These are phyloP conservation scores for Yarrowia yakushimensis DNA, from an alignment of 805 yeast species.

Conservation along the genomic window DNA sequence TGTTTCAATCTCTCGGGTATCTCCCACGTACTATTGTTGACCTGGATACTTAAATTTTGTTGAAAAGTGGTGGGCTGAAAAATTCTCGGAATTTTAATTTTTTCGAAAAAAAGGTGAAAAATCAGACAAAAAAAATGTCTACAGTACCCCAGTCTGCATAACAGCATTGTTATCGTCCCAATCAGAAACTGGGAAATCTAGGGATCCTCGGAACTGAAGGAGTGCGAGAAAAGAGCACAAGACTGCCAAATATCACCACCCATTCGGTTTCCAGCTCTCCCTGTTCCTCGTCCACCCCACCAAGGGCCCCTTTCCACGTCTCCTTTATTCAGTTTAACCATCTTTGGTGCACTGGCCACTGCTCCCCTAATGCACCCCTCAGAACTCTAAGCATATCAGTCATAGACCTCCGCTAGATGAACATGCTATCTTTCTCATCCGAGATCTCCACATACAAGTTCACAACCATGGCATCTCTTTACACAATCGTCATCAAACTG, in stretches of 20 bases:
- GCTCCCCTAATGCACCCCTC: constrained; percentile 25
- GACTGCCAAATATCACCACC: background rate
- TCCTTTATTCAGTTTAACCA: background rate
- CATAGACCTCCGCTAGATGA: background rate
- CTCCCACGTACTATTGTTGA: no score
- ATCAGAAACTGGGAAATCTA: background rate
- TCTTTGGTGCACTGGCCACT: constrained; percentile 13
- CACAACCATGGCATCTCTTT: constrained; percentile 31
- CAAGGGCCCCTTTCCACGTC: no score
- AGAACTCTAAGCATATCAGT: constrained; percentile 3
- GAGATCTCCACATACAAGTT: background rate
- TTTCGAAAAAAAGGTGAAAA: no score
- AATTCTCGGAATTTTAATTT: no score
- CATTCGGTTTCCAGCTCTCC: background rate
- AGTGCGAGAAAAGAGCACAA: background rate
- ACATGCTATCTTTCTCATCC: background rate
- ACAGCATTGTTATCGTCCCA: no score
- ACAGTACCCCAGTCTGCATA: no score
- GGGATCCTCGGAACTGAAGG: background rate
- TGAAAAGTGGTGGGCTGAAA: no score
- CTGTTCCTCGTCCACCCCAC: background rate
- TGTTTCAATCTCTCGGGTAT: no score
- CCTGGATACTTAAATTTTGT: no score
- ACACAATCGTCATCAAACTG: constrained; percentile 55
- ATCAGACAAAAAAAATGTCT: no score